phyloP scores from a whole-genome alignment of 2,329 filamentous ascomycete species.

The Elsinoe ampelina region DNA sequence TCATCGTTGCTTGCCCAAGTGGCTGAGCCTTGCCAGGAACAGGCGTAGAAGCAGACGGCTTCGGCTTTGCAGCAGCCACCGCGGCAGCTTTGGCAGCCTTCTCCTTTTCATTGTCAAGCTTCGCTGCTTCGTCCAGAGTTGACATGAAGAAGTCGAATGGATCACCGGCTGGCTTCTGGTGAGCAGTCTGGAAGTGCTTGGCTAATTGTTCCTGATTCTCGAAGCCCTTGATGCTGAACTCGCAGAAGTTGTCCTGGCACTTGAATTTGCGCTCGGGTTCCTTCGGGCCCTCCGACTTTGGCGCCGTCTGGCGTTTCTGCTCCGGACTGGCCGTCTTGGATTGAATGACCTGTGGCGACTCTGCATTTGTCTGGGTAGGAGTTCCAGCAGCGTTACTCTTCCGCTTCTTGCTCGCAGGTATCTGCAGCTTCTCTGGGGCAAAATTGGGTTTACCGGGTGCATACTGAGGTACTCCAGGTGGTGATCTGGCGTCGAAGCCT shows the following conservation, averaged over 20 bases:
- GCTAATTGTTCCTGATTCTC: slow-evolving; percentile 45
- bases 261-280: slow-evolving; percentile 40
- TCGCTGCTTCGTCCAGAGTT: slow-evolving; percentile 39
- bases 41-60: slow-evolving; percentile 17
- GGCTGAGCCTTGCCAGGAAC: slow-evolving; percentile 16
- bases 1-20: slow-evolving; percentile 24
- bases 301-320: slow-evolving; percentile 35
- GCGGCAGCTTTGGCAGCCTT: slow-evolving; percentile 28
- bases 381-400: slow-evolving; percentile 37
- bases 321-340: slow-evolving; percentile 34
- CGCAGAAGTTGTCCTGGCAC: slow-evolving; percentile 43
- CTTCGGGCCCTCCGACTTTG: slow-evolving; percentile 34
- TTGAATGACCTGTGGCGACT: slow-evolving; percentile 30
- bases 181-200: slow-evolving; percentile 44
- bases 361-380: slow-evolving; percentile 23
- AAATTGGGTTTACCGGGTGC: slow-evolving; percentile 42
- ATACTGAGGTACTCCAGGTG: slow-evolving; percentile 49
- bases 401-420: slow-evolving; percentile 49
- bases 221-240: slow-evolving; percentile 46
- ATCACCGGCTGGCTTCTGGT: slow-evolving; percentile 43
- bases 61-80: slow-evolving; percentile 18
- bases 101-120: slow-evolving; percentile 39
- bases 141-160: slow-evolving; percentile 48
- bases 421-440: slow-evolving; percentile 47
- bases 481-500: slow-evolving; percentile 41